Evolutionary conservation across 2,329 filamentous ascomycete genomes (phyloP), one percentile per base, ranked within the genome.

Genomic region (Huntiella decipiens): DNA sequence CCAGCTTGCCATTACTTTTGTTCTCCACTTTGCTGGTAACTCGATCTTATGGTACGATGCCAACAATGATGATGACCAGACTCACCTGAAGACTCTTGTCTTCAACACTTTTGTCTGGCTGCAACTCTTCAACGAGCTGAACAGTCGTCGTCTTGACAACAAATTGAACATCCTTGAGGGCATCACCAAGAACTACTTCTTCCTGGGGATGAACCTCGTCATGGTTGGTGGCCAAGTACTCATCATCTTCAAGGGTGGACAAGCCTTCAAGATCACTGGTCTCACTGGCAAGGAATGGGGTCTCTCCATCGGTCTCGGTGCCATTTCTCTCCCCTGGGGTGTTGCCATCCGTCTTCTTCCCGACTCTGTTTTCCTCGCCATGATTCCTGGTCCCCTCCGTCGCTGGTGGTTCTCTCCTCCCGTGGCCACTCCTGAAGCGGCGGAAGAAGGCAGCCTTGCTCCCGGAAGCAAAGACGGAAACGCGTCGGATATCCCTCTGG

Each of bases 141-240:
- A 87, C 65, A 88, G 85, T 63, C 79, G 81, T 46, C 79, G 82
- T 11, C 71, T 93, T 12, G 86, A 93, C 61, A 93, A 92, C 61
- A 75, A 74, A 47, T 78, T 91, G 64, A 93, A 93, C 59, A 79
- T 93, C 48, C 84, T 93, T 49, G 84, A 92, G 59, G 82, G 82
- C 46, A 74, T 93, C 48, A 70, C 72, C 15, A 71, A 70, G 54
- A 93, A 93, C 58, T 76, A 70, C 56, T 91, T 87, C 67, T 93
- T 93, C 65, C 70, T 87, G 28, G 66, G 66, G 19, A 92, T 93
- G 61, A 82, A 86, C 61, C 56, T 71, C 46, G 69, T 91, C 60
- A 92, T 93, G 79, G 69, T 91, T 49, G 84, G 74, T 52, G 82
- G 82, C 6, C 86, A 94, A 56, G 65, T 86, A 15, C 72, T 92